Base-by-base conservation (phyloP, 441 rosid genomes). In the Bocquillonia castaneifolia region DNA sequence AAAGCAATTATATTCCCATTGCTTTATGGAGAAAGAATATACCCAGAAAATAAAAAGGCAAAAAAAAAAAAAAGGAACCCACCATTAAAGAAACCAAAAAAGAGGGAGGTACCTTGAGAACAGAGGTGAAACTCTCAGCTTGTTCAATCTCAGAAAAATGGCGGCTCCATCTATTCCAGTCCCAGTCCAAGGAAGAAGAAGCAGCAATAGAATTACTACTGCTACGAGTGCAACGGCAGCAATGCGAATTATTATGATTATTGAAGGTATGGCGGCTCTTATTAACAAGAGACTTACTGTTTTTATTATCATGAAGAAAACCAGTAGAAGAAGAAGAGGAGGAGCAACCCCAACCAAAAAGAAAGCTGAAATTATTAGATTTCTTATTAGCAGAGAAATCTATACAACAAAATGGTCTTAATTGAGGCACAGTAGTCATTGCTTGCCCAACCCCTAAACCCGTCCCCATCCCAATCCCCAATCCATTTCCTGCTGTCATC, bases 141-240 rank as follows among this genome's bases (percentile, higher is more conserved):
- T 91, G 87, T 47, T 91, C 97, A 66, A 88, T 72, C 72, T 88
- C 95, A 48, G 87, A 73, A 80, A 93, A 91, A 74, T 91, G 92
- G 48, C 89, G 94, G 61, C 66, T 84, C 98, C 98, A 93, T 40
- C 92, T 80, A 82, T 72, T 79, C 98, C 97, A 93, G 78, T 89
- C 96, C 97, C 96, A 93, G 37, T 81, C 85, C 63, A 80, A 78
- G 53, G 77, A 80, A 13, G 91, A 79, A 64, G 68, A 67, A 13
- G 70, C 39, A 55, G 59, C 57, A 61, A 50, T 74, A 15, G 39
- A 65, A 42, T 55, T 59, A 72, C 9, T 59, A 68, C 66, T 67
- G 58, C 47, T 72, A 47, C 58, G 64, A 76, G 36, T 66, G 34
- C 88, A 86, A 18, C 80, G 83, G 71, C 87, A 84, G 44, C 67